Evolutionary conservation across 805 yeast genomes (phyloP), one percentile per base, ranked within the genome.

Genomic region (Kuraishia hungarica): DNA sequence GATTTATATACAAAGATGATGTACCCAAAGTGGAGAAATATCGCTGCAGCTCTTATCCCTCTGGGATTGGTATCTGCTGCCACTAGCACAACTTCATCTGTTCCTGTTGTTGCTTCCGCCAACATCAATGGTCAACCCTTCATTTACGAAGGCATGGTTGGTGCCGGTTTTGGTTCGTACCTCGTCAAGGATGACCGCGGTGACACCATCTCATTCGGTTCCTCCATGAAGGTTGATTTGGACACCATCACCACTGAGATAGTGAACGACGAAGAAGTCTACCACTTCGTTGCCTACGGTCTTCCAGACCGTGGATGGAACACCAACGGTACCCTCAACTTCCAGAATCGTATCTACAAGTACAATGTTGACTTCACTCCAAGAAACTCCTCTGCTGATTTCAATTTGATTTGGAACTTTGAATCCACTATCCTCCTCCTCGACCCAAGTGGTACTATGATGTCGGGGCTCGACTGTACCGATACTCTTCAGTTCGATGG

Each of bases 281-380:
- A 68, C 53, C 58, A 64, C 22, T 66, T 66, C 54, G 59, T 54
- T n/a, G 62, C 67, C 3, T 67, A 62, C 58, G 61, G 62, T 48
- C 60, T 68, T 39, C 71, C 71, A 11, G 72, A 68, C 54, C 64
- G 72, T 55, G 72, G 72, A 53, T 65, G 65, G 66, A 68, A 68
- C 57, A 61, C 69, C 26, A 54, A 65, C 11, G 72, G 72, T 50
- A 67, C 72, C 17, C 57, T 67, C 28, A 63, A 66, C 57, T 64
- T 57, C 48, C 60, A 54, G 49, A 56, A 66, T n/a, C 60, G 72
- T 58, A 59, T 68, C 47, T 61, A 61, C 52, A 59, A 62, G 55
- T 67, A 52, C 54, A 59, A 52, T 15, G 67, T 60, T 49, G 54
- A 53, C 7, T 67, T 65, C 55, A 62, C 65, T 13, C 70, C 71